Percentiles rank a stretch among this genome's conserved stretches.
Conservation (phyloP, 2,329 filamentous ascomycete species). For the Phialophora verrucosa region DNA sequence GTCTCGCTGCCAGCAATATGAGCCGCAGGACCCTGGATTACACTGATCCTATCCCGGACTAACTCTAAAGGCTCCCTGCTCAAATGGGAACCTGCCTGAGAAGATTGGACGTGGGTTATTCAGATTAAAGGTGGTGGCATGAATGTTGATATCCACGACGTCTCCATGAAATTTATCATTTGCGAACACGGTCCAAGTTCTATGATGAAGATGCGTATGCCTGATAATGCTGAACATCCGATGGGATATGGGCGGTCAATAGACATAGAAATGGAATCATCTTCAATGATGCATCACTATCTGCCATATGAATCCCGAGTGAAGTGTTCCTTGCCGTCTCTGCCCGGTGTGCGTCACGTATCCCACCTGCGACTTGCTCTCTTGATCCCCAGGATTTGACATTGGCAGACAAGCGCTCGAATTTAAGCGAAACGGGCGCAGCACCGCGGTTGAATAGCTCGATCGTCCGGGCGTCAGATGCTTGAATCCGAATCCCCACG, state of each 20-base stretch:
- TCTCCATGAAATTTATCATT: background rate
- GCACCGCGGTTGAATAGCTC: background rate
- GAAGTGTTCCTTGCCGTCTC: no score
- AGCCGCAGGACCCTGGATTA: background rate
- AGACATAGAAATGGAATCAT: background rate
- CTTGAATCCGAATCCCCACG: constrained; percentile 1
- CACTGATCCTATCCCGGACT: background rate
- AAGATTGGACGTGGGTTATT: background rate
- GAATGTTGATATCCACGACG: constrained; percentile 1
- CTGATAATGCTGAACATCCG: background rate
- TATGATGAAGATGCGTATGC: background rate
- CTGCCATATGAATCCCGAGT: background rate
- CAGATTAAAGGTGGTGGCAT: background rate
- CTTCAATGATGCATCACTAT: background rate
- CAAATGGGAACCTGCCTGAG: background rate
- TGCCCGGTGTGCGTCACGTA: background rate
- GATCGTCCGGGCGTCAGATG: background rate
- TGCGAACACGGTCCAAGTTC: background rate
- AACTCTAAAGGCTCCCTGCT: background rate
- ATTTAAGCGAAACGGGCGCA: constrained; percentile 3
- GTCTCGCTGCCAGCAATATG: background rate
- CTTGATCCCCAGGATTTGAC: background rate
- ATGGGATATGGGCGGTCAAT: background rate
- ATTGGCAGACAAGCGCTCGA: background rate
- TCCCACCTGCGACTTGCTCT: background rate